Evolutionary conservation across 768 basidiomycete species (phyloP), one percentile per base, ranked within the genome.

Genomic region (Termitomyces sp.): DNA sequence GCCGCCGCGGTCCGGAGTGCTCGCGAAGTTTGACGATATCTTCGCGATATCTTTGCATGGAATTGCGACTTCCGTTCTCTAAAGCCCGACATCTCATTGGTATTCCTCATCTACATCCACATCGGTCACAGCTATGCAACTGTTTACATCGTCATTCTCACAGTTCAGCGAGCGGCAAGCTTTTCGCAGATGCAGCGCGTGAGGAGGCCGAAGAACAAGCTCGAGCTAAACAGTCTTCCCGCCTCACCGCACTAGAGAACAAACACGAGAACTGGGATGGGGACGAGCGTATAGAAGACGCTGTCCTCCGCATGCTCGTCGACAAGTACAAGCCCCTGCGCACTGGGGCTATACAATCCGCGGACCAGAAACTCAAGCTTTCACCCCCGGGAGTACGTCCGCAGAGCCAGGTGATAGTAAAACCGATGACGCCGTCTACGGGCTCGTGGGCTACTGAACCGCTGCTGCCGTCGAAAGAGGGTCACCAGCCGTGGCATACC

Each of bases 301-400:
- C 85, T 0, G 85, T 94, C 0, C 74, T 92, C 18, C 81, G 91
- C 22, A 94, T 95, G 90, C 78, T 94, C 5, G 79, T 92, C 34
- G 92, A 94, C 74, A 88, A 90, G 67, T 86, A 93, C 74, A 92
- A 89, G 69, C 90, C 92, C 1, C 70, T 92, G 34, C 79, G 89
- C n/a, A 79, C 75, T 9, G 85, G 83, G 9, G 67, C 72, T 12
- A 78, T 88, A 43, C 70, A 75, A 59, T 76, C 80, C 1, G 87
- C 88, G 6, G 88, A 91, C 51, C 75, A 88, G 66, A 89, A 85
- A 67, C 62, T 90, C 52, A 85, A 79, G 67, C 71, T 76, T 44
- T 68, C 73, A 1, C 79, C 77, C 1, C 80, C 81, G 5, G 72
- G 65, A 36, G 64, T 83, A 44, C 67, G 64, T 63, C 62, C 67